These are phyloP conservation scores for Oldenlandia corymbosa DNA, from an alignment of 257 asterid genomes.

Conservation along the genomic window DNA sequence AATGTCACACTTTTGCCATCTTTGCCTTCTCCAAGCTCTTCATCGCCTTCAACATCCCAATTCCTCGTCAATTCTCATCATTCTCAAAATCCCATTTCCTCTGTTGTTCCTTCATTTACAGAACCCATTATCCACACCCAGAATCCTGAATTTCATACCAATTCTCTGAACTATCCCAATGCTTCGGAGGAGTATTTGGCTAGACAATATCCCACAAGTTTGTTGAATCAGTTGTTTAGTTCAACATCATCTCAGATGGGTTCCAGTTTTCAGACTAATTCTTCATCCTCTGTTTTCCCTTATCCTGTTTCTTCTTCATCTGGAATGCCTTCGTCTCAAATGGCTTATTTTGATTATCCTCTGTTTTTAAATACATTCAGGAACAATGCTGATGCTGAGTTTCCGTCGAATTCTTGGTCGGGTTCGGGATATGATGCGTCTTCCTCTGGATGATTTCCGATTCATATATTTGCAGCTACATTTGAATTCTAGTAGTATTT, in stretches of 20 bases:
- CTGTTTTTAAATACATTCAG: slow-evolving; percentile 1
- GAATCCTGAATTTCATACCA: not conserved
- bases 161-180: not conserved
- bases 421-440: slow-evolving; percentile 19
- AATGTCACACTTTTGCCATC: slow-evolving; percentile 25
- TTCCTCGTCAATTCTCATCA: not conserved
- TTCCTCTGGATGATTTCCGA: slow-evolving; percentile 22
- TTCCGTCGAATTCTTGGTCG: slow-evolving; percentile 5
- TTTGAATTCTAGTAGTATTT: no score
- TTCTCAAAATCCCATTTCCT: not conserved
- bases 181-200: no score
- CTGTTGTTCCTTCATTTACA: slow-evolving; percentile 9
- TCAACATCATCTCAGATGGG: no score
- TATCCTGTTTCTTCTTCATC: no score
- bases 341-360: slow-evolving; percentile 1
- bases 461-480: no score
- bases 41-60: not conserved
- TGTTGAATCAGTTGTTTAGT: no score
- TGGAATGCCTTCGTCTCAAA: not conserved
- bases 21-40: not conserved
- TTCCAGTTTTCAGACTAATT: no score
- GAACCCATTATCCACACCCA: not conserved
- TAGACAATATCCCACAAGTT: no score
- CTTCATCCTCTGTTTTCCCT: no score
- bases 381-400: slow-evolving; percentile 2